These are phyloP conservation scores for Scleroderma bovista DNA, from an alignment of 768 basidiomycete species.

Conservation along the genomic window DNA sequence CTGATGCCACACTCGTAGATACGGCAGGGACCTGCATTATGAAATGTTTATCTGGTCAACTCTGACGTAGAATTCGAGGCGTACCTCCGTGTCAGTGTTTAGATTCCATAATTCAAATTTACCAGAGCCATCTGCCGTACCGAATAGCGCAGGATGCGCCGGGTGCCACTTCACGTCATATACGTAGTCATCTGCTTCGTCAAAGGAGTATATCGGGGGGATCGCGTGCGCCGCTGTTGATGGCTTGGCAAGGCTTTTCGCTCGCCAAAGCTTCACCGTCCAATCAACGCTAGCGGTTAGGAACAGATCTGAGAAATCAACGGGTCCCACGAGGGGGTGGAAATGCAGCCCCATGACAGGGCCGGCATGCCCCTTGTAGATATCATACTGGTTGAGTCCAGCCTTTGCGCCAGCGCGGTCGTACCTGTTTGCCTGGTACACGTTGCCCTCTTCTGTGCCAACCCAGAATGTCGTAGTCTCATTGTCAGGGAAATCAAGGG, in stretches of 20 bases:
- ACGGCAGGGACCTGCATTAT: constrained; percentile 75
- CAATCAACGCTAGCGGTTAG: constrained; percentile 92
- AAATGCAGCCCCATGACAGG: constrained; percentile 94
- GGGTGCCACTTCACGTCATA: constrained; percentile 99
- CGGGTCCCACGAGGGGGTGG: constrained; percentile 85
- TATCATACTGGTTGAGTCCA: constrained; percentile 87
- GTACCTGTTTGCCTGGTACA: constrained; percentile 95
- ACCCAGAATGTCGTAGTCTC: constrained; percentile 98
- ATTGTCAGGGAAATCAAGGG: constrained; percentile 90
- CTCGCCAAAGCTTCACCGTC: constrained; percentile 97
- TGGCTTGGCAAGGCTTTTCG: constrained; percentile 71
- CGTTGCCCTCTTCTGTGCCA: constrained; percentile 95
- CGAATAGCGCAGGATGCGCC: constrained; percentile 89
- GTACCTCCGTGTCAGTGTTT: constrained; percentile 92
- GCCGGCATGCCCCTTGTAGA: constrained; percentile 89
- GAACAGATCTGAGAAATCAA: constrained; percentile 96
- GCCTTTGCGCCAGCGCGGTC: constrained; percentile 97
- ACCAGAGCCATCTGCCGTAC: constrained; percentile 89
- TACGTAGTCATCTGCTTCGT: constrained; percentile 97
- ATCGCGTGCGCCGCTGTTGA: constrained; percentile 51
- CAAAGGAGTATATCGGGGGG: constrained; percentile 86
- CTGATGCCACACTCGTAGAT: constrained; percentile 75
- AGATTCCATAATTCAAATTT: constrained; percentile 98
- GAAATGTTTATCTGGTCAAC: neutral
- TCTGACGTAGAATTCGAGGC: constrained; percentile 14